Percentiles rank a stretch among this genome's conserved stretches.
phyloP scores from a whole-genome alignment of 1,284 basidiomycete genomes.

The Cryptococcus deneoformans region DNA sequence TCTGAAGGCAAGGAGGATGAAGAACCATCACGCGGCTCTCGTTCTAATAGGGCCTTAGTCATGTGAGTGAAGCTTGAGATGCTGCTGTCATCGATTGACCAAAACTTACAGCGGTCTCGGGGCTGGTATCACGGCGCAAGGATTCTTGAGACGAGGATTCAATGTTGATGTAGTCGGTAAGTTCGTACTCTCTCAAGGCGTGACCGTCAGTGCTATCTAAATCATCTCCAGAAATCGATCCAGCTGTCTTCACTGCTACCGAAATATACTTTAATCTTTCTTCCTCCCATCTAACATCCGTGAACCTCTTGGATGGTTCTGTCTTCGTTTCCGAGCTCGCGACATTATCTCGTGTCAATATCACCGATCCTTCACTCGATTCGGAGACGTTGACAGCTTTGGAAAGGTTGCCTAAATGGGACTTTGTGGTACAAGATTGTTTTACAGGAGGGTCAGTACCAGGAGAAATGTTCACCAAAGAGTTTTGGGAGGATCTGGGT shows the following conservation, averaged over 20 bases:
- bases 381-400: slow-evolving; percentile 3
- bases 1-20: slow-evolving; percentile 12
- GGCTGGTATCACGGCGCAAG: slow-evolving; percentile 70
- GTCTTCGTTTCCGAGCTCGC: slow-evolving; percentile 57
- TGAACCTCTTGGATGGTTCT: slow-evolving; percentile 73
- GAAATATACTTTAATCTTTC: slow-evolving; percentile 69
- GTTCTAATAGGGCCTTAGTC: slow-evolving; percentile 25
- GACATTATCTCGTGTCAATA: slow-evolving; percentile 3
- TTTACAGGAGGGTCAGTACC: slow-evolving; percentile 88
- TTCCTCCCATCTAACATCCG: slow-evolving; percentile 47
- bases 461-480: slow-evolving; percentile 70
- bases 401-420: slow-evolving; percentile 53
- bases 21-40: slow-evolving; percentile 2
- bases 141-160: slow-evolving; percentile 66
- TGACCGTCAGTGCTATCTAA: not conserved
- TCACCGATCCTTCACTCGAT: slow-evolving; percentile 12
- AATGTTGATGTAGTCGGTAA: slow-evolving; percentile 45
- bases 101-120: slow-evolving; percentile 68
- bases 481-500: slow-evolving; percentile 75
- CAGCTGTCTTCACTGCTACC: slow-evolving; percentile 79
- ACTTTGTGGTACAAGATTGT: slow-evolving; percentile 82
- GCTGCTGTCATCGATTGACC: not conserved
- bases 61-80: slow-evolving; percentile 21
- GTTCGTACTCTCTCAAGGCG: not conserved
- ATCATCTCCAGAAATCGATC: slow-evolving; percentile 79